A percentile compares a stretch with the other conserved stretches of the same genome.
Conservation (phyloP, 2,329 filamentous ascomycete species). For the Pseudogymnoascus sp. region DNA sequence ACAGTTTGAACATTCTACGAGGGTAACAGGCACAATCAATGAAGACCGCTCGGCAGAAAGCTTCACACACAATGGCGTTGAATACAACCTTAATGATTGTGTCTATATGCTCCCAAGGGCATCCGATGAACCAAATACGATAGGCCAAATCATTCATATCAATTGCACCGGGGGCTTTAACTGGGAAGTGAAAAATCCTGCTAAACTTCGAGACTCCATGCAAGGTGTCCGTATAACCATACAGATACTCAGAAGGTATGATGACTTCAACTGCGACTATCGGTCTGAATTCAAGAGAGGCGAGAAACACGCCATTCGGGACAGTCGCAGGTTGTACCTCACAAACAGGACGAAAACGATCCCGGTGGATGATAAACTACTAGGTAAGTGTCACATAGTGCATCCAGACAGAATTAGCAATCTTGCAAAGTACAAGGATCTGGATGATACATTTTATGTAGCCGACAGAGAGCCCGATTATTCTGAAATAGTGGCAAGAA, state of each 20-base stretch:
- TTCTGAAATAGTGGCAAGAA: not conserved
- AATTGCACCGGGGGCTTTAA: not conserved
- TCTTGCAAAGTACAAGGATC: conserved; percentile 17
- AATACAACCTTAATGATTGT: not conserved
- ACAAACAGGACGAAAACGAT: not conserved
- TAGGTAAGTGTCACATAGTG: conserved; percentile 18
- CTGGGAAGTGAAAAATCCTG: not conserved
- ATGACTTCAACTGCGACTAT: conserved; percentile 3
- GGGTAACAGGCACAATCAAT: not conserved
- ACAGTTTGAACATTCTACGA: not conserved
- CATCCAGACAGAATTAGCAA: conserved; percentile 16
- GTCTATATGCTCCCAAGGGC: not conserved
- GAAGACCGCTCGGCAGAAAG: not conserved
- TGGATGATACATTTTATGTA: conserved; percentile 19
- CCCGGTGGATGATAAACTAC: conserved; percentile 2
- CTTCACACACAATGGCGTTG: not conserved
- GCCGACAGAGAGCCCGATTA: conserved; percentile 9
- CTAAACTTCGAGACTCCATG: not conserved
- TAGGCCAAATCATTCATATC: not conserved
- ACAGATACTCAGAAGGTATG: not conserved
- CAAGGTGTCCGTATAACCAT: not conserved
- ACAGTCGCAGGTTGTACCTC: conserved; percentile 16
- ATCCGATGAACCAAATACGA: not conserved
- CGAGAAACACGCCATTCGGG: not conserved
- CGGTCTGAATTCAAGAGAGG: not conserved